Evolutionary conservation across 352 stramenopile genomes (phyloP), one percentile per base, ranked within the genome.

Genomic region (Pythium coloratum): DNA sequence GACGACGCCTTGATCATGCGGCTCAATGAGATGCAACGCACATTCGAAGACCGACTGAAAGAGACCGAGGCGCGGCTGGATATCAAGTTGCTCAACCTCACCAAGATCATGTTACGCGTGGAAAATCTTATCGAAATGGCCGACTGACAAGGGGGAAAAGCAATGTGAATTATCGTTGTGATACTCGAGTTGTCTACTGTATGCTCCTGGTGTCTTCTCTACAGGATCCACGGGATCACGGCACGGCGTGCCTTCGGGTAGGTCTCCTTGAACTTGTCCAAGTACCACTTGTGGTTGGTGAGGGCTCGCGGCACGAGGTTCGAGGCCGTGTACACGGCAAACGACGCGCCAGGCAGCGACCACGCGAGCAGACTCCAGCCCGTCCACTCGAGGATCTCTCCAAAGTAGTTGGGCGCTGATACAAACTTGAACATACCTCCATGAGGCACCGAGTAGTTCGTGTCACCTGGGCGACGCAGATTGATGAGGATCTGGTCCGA

Each of bases 361-460:
- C 76, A 72, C 34, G 80, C 77, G 55, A 90, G 54, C 50, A 93
- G 28, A 18, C 72, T 78, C 81, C 83, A 93, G 60, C 84, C 84
- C 10, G 61, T 70, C 84, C 84, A 93, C 63, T 93, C 82, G 55
- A 93, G 64, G n/a, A 90, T 73, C 55, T 93, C 84, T 12, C 81
- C 82, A 34, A 93, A 73, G 63, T 90, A 89, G 71, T 93, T 93
- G 9, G 84, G 79, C n/a, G 80, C 81, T 42, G 82, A 89, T n/a
- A 93, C 73, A 47, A 80, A 86, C 69, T 78, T 68, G 61, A 93
- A 93, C 67, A 93, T 64, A 20, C 78, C 82, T 3, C 82, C 82
- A 49, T 67, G 47, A 1, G 84, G 84, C 49, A 93, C 86, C 38
- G 76, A 70, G 62, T 91, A 93, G 32, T 64, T 76, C 9, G 70